These are phyloP conservation scores for Termitomyces eurrhizus DNA, from an alignment of 768 basidiomycete species.

Conservation along the genomic window DNA sequence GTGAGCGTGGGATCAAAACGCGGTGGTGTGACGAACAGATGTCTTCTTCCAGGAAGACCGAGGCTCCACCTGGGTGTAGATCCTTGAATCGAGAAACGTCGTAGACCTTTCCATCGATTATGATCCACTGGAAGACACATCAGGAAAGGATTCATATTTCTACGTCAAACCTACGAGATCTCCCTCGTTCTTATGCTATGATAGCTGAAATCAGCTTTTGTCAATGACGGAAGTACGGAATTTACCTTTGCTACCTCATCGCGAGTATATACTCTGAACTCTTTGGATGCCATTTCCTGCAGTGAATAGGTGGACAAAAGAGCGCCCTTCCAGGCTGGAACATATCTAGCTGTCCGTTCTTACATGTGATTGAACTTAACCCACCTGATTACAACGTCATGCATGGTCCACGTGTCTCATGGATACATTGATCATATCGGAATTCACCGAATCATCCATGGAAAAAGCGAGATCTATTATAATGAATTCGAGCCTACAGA, in stretches of 20 bases:
- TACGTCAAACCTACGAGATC: slow-evolving; percentile 48
- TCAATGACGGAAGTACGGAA: neutral
- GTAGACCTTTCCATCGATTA: slow-evolving; percentile 83
- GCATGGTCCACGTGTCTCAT: neutral
- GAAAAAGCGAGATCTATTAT: neutral
- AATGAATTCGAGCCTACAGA: slow-evolving; percentile 26
- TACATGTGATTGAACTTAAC: slow-evolving; percentile 11
- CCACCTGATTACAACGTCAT: neutral
- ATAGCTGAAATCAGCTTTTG: neutral
- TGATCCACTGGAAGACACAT: slow-evolving; percentile 54
- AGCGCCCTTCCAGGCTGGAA: neutral
- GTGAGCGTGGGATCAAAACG: neutral
- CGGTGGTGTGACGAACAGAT: slow-evolving; percentile 48
- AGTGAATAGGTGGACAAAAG: neutral
- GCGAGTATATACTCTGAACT: slow-evolving; percentile 33
- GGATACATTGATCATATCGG: neutral
- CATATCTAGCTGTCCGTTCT: neutral
- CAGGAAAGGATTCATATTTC: neutral
- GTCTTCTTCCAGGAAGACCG: slow-evolving; percentile 72
- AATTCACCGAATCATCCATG: neutral
- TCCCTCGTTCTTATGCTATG: slow-evolving; percentile 70
- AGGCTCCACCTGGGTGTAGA: slow-evolving; percentile 82
- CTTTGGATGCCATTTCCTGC: slow-evolving; percentile 28
- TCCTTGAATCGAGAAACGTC: slow-evolving; percentile 78
- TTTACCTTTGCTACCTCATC: slow-evolving; percentile 41